A percentile compares a stretch with the other conserved stretches of the same genome.
Evolutionary conservation across 345 rosid genomes (phyloP).

Genomic region (Lagerstroemia speciosa): DNA sequence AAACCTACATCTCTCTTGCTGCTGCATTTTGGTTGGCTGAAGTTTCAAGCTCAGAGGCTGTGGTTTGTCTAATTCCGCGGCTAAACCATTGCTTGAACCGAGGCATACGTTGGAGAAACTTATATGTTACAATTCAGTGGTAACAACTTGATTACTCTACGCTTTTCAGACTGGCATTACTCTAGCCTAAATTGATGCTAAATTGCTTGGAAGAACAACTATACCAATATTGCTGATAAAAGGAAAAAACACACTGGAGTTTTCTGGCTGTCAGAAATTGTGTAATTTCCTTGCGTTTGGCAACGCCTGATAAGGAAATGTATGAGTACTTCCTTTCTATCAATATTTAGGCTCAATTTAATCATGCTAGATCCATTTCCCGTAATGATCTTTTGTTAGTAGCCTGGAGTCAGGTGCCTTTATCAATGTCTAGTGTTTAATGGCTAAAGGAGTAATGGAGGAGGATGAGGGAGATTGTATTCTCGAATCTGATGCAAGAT

Average conservation of each 20-base stretch:
- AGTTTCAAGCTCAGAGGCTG: constrained; percentile 80
- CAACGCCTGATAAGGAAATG: not conserved
- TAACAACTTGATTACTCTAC: not conserved
- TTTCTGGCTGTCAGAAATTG: not conserved
- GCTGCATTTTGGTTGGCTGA: constrained; percentile 48
- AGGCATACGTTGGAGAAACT: constrained; percentile 87
- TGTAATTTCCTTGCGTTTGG: not conserved
- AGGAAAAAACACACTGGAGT: too few relatives aligned
- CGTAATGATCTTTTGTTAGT: not conserved
- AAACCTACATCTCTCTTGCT: too few relatives aligned
- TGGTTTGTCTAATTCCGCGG: constrained; percentile 85
- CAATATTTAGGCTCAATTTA: not conserved
- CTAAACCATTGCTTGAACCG: constrained; percentile 79
- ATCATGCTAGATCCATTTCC: not conserved
- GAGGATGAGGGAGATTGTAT: not conserved
- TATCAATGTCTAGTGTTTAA: not conserved
- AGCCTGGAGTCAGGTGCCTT: not conserved
- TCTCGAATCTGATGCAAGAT: not conserved
- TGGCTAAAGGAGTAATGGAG: too few relatives aligned
- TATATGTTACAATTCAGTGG: constrained; percentile 89
- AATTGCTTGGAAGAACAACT: not conserved
- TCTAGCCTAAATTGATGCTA: not conserved
- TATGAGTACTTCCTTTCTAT: not conserved
- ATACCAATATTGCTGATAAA: not conserved
- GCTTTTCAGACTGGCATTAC: not conserved